These are phyloP conservation scores for Golubevia pallescens DNA, from an alignment of 1,284 basidiomycete genomes.

Conservation along the genomic window DNA sequence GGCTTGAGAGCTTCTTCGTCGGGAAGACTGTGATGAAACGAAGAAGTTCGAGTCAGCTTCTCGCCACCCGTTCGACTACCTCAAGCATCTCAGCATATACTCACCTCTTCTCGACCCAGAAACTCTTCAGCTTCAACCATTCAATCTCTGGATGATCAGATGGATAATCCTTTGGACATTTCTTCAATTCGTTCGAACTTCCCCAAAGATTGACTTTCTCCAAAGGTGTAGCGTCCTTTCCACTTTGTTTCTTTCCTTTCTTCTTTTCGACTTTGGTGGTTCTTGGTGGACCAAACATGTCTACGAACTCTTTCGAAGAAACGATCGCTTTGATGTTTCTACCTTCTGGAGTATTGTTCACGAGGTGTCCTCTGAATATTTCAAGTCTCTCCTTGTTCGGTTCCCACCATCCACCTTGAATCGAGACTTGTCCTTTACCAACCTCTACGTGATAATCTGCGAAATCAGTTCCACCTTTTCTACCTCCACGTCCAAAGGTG, in stretches of 20 bases:
- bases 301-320: conserved; percentile 8
- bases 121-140: conserved; percentile 8
- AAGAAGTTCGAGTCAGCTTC: not conserved
- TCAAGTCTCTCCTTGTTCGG: conserved; percentile 4
- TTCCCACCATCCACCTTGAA: conserved; percentile 8
- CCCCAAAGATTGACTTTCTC: conserved; percentile 3
- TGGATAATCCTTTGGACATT: conserved; percentile 3
- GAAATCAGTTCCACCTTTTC: conserved; percentile 1
- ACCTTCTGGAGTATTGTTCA: conserved; percentile 5
- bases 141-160: conserved; percentile 4
- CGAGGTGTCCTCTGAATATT: conserved; percentile 5
- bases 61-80: too few species aligned
- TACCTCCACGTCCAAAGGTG: conserved; percentile 8
- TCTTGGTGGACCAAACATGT: conserved; percentile 7
- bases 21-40: not conserved
- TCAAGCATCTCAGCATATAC: not conserved
- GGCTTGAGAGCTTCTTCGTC: conserved; percentile 5
- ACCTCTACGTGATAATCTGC: conserved; percentile 4
- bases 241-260: not conserved
- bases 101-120: not conserved
- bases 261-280: not conserved
- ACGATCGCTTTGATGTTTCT: conserved; percentile 5
- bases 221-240: not conserved
- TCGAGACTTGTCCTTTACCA: not conserved
- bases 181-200: not conserved